Percentiles rank a stretch among this genome's conserved stretches.
Conservation (phyloP, 805 yeast genomes). For the Saccharomycopsis fodiens region DNA sequence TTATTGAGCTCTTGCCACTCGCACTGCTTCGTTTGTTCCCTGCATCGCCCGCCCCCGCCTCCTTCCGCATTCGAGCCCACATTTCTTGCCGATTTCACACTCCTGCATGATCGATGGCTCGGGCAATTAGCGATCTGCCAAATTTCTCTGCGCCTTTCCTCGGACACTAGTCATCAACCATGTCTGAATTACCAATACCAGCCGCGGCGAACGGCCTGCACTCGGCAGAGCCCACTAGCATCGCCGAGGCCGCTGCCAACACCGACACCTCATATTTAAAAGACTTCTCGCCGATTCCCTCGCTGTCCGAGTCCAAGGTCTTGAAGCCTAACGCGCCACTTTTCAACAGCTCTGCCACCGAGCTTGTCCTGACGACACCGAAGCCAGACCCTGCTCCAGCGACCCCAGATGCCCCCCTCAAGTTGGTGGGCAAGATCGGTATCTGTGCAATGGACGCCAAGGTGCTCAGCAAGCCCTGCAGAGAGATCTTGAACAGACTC, state of each 20-base stretch:
- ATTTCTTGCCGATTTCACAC: neutral
- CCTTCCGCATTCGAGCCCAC: neutral
- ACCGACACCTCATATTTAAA: constrained; percentile 75
- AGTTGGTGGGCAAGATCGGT: constrained; percentile 71
- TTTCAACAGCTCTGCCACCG: constrained; percentile 1
- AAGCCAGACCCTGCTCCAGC: neutral
- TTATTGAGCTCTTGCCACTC: too few species aligned
- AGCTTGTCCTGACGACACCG: neutral
- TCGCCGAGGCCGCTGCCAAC: constrained; percentile 56
- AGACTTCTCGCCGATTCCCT: constrained; percentile 64
- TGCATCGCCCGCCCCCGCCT: too few species aligned
- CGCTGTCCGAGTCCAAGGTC: constrained; percentile 39
- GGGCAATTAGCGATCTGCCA: neutral
- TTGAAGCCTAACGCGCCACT: constrained; percentile 9
- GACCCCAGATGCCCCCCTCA: neutral
- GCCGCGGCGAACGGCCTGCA: too few species aligned
- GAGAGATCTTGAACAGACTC: constrained; percentile 79
- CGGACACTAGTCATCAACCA: too few species aligned
- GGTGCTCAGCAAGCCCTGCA: constrained; percentile 91
- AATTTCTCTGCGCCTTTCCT: neutral
- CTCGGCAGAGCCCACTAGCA: too few species aligned
- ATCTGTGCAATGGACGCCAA: constrained; percentile 99
- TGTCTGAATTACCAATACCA: too few species aligned
- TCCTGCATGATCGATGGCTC: neutral
- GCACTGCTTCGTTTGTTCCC: too few species aligned